Evolutionary conservation across 257 asterid genomes (phyloP).

Genomic region (Oldenlandia corymbosa): DNA sequence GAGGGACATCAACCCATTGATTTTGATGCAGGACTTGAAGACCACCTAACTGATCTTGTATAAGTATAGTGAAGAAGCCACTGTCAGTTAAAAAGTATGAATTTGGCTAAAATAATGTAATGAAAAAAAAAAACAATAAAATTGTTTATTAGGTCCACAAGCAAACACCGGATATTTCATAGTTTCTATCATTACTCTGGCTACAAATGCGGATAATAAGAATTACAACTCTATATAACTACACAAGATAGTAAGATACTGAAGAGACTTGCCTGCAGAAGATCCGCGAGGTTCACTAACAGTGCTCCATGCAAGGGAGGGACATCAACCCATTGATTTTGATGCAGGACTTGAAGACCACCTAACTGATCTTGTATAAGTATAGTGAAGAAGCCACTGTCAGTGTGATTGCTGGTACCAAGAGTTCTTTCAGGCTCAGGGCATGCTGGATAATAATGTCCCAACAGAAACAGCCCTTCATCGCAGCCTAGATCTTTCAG

Average conservation of each 20-base stretch:
- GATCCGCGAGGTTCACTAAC: slow-evolving; percentile 37
- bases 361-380: slow-evolving; percentile 36
- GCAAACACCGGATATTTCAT: too few relatives aligned
- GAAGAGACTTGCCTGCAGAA: slow-evolving; percentile 36
- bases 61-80: slow-evolving; percentile 35
- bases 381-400: slow-evolving; percentile 35
- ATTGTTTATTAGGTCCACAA: too few relatives aligned
- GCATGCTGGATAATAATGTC: slow-evolving; percentile 44
- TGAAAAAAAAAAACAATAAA: too few relatives aligned
- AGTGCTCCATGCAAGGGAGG: slow-evolving; percentile 32
- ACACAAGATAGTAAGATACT: too few relatives aligned
- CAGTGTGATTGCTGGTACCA: slow-evolving; percentile 34
- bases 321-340: slow-evolving; percentile 42
- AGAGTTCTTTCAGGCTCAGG: slow-evolving; percentile 46
- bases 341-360: slow-evolving; percentile 41
- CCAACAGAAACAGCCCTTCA: slow-evolving; percentile 13
- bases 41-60: slow-evolving; percentile 38
- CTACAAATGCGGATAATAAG: too few relatives aligned
- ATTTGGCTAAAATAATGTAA: too few relatives aligned
- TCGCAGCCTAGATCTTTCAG: slow-evolving; percentile 27
- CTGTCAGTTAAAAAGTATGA: too few relatives aligned
- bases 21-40: slow-evolving; percentile 37
- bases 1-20: slow-evolving; percentile 46
- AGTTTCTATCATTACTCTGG: too few relatives aligned
- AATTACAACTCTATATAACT: too few relatives aligned